phyloP scores from a whole-genome alignment of 2,329 filamentous ascomycete genomes.

The Mollisia scopiformis region DNA sequence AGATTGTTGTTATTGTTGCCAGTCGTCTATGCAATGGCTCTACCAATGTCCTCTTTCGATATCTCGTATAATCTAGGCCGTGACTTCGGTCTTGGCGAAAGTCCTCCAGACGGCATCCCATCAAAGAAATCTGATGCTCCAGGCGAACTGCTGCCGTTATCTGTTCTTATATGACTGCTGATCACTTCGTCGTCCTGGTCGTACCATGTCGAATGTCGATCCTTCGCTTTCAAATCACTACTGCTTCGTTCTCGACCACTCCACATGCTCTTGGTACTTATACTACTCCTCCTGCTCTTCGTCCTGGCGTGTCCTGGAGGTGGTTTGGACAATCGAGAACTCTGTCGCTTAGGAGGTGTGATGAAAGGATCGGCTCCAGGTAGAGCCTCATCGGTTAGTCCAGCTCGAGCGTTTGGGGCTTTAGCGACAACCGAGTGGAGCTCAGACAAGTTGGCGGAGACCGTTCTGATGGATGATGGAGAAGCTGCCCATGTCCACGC shows the following conservation, averaged over 20 bases:
- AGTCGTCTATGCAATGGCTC: constrained; percentile 30
- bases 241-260: constrained; percentile 24
- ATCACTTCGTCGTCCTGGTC: constrained; percentile 17
- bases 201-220: constrained; percentile 26
- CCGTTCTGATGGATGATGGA: constrained; percentile 28
- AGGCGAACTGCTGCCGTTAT: constrained; percentile 25
- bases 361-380: constrained; percentile 65
- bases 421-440: constrained; percentile 55
- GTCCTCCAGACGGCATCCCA: constrained; percentile 20
- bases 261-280: constrained; percentile 33
- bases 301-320: constrained; percentile 31
- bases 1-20: constrained; percentile 1
- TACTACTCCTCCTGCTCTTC: constrained; percentile 36
- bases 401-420: constrained; percentile 64
- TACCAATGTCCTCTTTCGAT: constrained; percentile 26
- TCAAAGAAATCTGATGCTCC: constrained; percentile 27
- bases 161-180: constrained; percentile 17
- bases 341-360: constrained; percentile 52
- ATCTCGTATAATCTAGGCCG: constrained; percentile 19
- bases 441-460: constrained; percentile 31
- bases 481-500: constrained; percentile 32
- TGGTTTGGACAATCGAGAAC: constrained; percentile 55
- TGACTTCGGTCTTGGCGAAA: constrained; percentile 32
- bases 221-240: constrained; percentile 23
- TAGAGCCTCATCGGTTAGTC: constrained; percentile 63